Evolutionary conservation across 495 filamentous ascomycete genomes (phyloP).

Genomic region (Penicillium silybi): DNA sequence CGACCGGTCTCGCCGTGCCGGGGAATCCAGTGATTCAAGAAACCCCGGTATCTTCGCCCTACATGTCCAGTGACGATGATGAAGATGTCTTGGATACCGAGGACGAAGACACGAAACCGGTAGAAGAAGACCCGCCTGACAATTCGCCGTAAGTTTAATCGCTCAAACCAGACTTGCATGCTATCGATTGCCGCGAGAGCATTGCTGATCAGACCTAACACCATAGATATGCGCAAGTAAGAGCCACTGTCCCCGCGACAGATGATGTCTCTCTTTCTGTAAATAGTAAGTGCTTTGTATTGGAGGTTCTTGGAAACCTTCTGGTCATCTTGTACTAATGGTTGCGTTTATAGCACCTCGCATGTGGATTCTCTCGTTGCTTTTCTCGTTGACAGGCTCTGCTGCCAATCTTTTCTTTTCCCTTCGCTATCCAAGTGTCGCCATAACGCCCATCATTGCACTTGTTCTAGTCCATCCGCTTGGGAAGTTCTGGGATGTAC

Average conservation of each 20-base stretch:
- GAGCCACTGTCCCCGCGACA: conserved; percentile 69
- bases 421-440: conserved; percentile 83
- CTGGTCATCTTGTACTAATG: background rate
- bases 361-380: conserved; percentile 74
- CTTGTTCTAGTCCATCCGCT: conserved; percentile 77
- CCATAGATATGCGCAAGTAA: conserved; percentile 59
- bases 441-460: conserved; percentile 81
- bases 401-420: conserved; percentile 79
- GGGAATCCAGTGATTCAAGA: conserved; percentile 21
- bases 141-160: conserved; percentile 24
- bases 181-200: background rate
- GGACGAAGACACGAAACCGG: conserved; percentile 19
- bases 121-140: conserved; percentile 28
- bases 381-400: conserved; percentile 77
- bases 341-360: conserved; percentile 50
- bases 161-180: too few relatives aligned
- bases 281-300: conserved; percentile 46
- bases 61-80: conserved; percentile 23
- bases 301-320: background rate
- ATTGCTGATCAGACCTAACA: conserved; percentile 1
- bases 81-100: conserved; percentile 24
- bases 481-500: conserved; percentile 70
- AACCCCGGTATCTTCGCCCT: conserved; percentile 17
- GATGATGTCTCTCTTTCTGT: conserved; percentile 73
- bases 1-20: conserved; percentile 24